These are phyloP conservation scores for Dissophora globulifera DNA, from an alignment of 192 early-diverging fungal genomes.

Conservation along the genomic window DNA sequence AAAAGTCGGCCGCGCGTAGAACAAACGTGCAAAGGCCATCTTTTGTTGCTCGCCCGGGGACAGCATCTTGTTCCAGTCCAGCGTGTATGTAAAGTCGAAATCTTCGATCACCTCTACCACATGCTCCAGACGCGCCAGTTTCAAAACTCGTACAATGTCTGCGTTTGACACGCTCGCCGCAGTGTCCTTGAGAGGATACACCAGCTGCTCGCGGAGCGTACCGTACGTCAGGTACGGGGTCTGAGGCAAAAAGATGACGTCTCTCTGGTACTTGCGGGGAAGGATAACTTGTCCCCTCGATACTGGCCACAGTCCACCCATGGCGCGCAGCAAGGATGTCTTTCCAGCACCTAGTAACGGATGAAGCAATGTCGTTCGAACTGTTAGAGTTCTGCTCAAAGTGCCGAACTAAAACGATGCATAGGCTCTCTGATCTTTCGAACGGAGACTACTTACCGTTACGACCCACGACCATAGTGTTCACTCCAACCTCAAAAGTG, in stretches of 20 bases:
- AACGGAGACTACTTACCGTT: conserved; percentile 77
- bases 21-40: conserved; percentile 73
- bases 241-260: conserved; percentile 37
- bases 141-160: conserved; percentile 50
- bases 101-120: conserved; percentile 45
- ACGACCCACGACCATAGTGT: conserved; percentile 76
- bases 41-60: conserved; percentile 85
- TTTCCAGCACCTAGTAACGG: conserved; percentile 75
- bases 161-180: conserved; percentile 56
- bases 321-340: conserved; percentile 78
- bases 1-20: conserved; percentile 79
- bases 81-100: conserved; percentile 57
- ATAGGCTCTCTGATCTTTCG: too few species aligned
- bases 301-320: conserved; percentile 81
- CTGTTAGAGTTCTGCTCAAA: too few species aligned
- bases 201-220: conserved; percentile 26
- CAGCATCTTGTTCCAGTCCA: conserved; percentile 73
- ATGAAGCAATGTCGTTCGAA: too few species aligned
- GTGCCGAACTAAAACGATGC: too few species aligned
- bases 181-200: conserved; percentile 14
- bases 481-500: conserved; percentile 60
- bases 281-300: conserved; percentile 65
- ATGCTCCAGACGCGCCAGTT: conserved; percentile 53
- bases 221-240: conserved; percentile 29
- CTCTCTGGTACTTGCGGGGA: conserved; percentile 54